These are phyloP conservation scores for Penicillium digitatum DNA, from an alignment of 2,329 filamentous ascomycete species.

Conservation along the genomic window DNA sequence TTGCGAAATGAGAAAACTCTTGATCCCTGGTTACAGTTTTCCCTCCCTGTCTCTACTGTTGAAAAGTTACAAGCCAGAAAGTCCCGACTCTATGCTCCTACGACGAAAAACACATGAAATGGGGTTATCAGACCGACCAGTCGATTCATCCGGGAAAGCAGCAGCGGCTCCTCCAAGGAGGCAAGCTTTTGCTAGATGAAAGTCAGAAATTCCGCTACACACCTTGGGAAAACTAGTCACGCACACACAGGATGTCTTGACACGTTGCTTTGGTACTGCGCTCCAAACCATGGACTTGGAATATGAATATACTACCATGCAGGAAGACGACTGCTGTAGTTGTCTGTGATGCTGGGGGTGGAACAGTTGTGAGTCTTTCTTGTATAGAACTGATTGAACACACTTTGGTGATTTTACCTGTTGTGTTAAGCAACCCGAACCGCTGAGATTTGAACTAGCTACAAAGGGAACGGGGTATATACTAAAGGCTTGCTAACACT, in stretches of 20 bases:
- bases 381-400: neutral
- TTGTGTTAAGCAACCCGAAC: slow-evolving; percentile 20
- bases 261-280: slow-evolving; percentile 5
- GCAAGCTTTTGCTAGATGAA: slow-evolving; percentile 18
- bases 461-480: slow-evolving; percentile 28
- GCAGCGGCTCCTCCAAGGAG: slow-evolving; percentile 20
- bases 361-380: slow-evolving; percentile 29
- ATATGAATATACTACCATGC: too few species aligned
- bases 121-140: slow-evolving; percentile 24
- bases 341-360: slow-evolving; percentile 40
- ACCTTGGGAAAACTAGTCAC: slow-evolving; percentile 9
- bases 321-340: slow-evolving; percentile 32
- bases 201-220: slow-evolving; percentile 5
- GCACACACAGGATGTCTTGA: slow-evolving; percentile 5
- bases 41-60: neutral
- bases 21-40: too few species aligned
- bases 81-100: slow-evolving; percentile 19
- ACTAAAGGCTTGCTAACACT: accelerated
- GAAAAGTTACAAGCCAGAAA: slow-evolving; percentile 16
- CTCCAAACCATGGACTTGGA: slow-evolving; percentile 17
- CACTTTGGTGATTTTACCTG: slow-evolving; percentile 26
- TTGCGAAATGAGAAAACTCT: neutral
- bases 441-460: slow-evolving; percentile 26
- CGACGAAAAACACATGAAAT: slow-evolving; percentile 8
- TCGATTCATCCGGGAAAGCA: slow-evolving; percentile 12